Percentiles rank a stretch among this genome's conserved stretches.
These are phyloP conservation scores for Canna indica DNA, from an alignment of 176 grass and related monocot species.

Conservation along the genomic window DNA sequence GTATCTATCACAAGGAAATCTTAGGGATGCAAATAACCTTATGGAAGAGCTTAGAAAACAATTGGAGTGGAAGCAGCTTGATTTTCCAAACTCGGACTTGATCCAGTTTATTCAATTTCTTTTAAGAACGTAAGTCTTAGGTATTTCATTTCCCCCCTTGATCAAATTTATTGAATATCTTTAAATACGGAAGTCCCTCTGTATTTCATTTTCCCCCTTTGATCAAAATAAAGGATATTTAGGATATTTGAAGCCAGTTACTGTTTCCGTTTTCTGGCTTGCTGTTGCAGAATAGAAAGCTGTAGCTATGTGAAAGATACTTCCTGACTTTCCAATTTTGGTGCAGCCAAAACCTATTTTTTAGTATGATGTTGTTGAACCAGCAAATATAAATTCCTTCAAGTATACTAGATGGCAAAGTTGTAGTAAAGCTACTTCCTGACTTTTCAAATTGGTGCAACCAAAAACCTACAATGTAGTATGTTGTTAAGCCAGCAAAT, in stretches of 20 bases:
- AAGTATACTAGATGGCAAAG: not conserved
- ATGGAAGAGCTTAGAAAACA: slow-evolving; percentile 78
- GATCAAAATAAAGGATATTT: too few species aligned
- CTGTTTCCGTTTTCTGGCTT: slow-evolving; percentile 1
- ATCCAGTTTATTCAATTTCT: slow-evolving; percentile 75
- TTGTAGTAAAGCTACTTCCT: not conserved
- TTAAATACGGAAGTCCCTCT: slow-evolving; percentile 65
- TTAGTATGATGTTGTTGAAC: not conserved
- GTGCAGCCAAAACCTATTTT: not conserved
- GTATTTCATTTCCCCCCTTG: slow-evolving; percentile 5
- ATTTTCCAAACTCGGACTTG: slow-evolving; percentile 58
- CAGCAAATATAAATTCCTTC: not conserved
- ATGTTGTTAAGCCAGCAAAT: too few species aligned
- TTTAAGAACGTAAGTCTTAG: slow-evolving; percentile 65
- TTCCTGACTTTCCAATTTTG: not conserved
- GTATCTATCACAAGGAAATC: slow-evolving; percentile 89
- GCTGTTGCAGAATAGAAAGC: not conserved
- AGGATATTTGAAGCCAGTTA: slow-evolving; percentile 11
- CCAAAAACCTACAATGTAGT: too few species aligned
- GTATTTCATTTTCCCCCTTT: slow-evolving; percentile 6
- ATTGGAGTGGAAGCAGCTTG: slow-evolving; percentile 52
- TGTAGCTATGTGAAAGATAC: not conserved
- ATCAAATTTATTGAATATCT: too few species aligned
- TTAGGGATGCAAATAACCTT: slow-evolving; percentile 85
- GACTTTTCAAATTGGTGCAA: too few species aligned